A percentile compares a stretch with the other conserved stretches of the same genome.
Conservation (phyloP, 257 asterid genomes). For the Cruciata laevipes region DNA sequence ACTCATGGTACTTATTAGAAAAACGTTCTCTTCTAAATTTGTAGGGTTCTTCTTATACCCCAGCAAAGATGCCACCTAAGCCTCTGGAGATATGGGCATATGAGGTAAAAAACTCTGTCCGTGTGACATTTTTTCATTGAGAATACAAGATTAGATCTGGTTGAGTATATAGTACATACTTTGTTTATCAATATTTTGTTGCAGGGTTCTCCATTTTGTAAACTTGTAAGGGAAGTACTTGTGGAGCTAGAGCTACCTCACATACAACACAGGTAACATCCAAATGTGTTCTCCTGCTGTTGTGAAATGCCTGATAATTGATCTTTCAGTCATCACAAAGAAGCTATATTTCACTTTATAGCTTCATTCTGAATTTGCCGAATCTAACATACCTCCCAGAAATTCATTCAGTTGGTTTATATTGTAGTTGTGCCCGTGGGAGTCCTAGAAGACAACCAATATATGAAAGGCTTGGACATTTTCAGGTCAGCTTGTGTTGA, state of each 20-base stretch:
- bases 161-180: background rate
- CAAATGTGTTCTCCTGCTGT: background rate
- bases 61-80: constrained; percentile 72
- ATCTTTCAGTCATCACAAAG: background rate
- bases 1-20: background rate
- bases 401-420: constrained; percentile 3
- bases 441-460: constrained; percentile 72
- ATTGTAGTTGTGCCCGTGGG: constrained; percentile 87
- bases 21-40: constrained; percentile 3
- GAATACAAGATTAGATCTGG: background rate
- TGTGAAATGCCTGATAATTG: background rate
- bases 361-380: background rate
- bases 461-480: constrained; percentile 68
- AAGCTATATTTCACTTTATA: background rate
- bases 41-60: constrained; percentile 66
- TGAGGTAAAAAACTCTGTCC: constrained; percentile 49
- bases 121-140: constrained; percentile 11
- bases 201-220: constrained; percentile 92
- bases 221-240: constrained; percentile 83
- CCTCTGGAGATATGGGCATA: constrained; percentile 95
- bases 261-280: constrained; percentile 66
- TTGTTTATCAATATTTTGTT: constrained; percentile 9
- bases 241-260: constrained; percentile 94
- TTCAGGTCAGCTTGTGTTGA: constrained; percentile 44
- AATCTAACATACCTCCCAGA: background rate